phyloP scores from a whole-genome alignment of 1,284 basidiomycete genomes.

The Macrocystidia cucumis region DNA sequence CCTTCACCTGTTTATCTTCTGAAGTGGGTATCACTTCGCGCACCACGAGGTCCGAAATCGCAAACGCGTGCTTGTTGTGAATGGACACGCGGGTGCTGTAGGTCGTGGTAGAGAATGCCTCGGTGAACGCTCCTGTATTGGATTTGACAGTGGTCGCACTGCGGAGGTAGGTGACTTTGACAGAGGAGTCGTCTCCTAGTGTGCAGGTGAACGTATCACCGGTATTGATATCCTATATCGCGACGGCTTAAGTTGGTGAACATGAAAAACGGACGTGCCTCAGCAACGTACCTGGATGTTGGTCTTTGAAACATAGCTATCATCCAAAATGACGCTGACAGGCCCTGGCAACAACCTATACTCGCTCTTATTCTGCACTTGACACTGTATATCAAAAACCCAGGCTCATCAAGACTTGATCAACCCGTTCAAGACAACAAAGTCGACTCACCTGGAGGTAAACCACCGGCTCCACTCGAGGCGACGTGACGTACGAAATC shows the following conservation, averaged over 20 bases:
- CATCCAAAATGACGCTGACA: slow-evolving; percentile 42
- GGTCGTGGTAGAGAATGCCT: slow-evolving; percentile 32
- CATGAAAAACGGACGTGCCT: slow-evolving; percentile 1
- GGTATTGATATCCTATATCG: slow-evolving; percentile 32
- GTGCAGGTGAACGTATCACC: slow-evolving; percentile 46
- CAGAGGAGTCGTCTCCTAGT: slow-evolving; percentile 42
- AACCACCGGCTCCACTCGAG: slow-evolving; percentile 34
- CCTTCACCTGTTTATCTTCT: slow-evolving; percentile 31
- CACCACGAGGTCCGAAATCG: slow-evolving; percentile 34
- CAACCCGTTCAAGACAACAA: background rate
- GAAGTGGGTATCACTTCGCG: slow-evolving; percentile 40
- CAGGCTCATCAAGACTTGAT: background rate
- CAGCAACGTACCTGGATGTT: slow-evolving; percentile 27
- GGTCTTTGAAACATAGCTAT: slow-evolving; percentile 40
- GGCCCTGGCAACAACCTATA: slow-evolving; percentile 43
- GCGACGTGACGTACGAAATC: slow-evolving; percentile 41
- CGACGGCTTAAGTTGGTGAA: background rate
- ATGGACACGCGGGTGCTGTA: slow-evolving; percentile 36
- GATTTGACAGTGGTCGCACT: slow-evolving; percentile 24
- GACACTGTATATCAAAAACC: slow-evolving; percentile 22
- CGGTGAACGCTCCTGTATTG: slow-evolving; percentile 32
- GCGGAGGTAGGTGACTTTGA: slow-evolving; percentile 40
- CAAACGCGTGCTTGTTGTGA: slow-evolving; percentile 40
- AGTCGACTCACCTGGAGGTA: slow-evolving; percentile 33
- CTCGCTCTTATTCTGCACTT: slow-evolving; percentile 44